phyloP scores from a whole-genome alignment of 1,139 yeast genomes.

The Pneumocystis wakefieldiae region DNA sequence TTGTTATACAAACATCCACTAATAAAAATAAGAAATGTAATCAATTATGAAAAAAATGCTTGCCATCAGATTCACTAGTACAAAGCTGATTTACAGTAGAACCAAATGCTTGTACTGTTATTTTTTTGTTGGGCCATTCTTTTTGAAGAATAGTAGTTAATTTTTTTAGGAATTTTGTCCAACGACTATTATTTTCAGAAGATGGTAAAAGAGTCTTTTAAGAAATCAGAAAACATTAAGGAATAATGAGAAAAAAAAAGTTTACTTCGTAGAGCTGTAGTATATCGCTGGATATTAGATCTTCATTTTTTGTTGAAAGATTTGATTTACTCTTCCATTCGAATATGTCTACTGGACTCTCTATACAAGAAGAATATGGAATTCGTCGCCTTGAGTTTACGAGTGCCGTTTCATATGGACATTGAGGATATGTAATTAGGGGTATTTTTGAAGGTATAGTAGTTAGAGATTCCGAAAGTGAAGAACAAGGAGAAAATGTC shows the following conservation, averaged over 20 bases:
- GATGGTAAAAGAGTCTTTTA: not conserved
- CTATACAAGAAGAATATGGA: slow-evolving; percentile 15
- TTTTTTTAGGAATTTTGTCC: slow-evolving; percentile 12
- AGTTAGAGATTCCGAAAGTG: not conserved
- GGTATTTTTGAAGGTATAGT: not conserved
- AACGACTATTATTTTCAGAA: slow-evolving; percentile 2
- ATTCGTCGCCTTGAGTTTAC: slow-evolving; percentile 14
- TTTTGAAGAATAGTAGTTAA: slow-evolving; percentile 13
- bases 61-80: slow-evolving; percentile 16
- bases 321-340: slow-evolving; percentile 8
- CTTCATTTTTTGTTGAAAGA: slow-evolving; percentile 13
- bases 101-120: slow-evolving; percentile 17
- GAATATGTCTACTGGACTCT: slow-evolving; percentile 7
- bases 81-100: slow-evolving; percentile 17
- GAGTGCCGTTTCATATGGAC: slow-evolving; percentile 13
- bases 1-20: slow-evolving; percentile 17
- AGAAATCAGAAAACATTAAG: not conserved
- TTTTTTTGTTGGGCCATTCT: slow-evolving; percentile 16
- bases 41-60: not conserved
- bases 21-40: not conserved
- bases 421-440: not conserved
- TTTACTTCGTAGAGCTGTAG: not conserved
- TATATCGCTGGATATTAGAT: not conserved
- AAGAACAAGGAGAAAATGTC: not conserved
- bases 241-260: not conserved